A percentile compares a stretch with the other conserved stretches of the same genome.
Conservation (phyloP, 2,329 filamentous ascomycete genomes). For the Davidsoniella neocaledoniae region DNA sequence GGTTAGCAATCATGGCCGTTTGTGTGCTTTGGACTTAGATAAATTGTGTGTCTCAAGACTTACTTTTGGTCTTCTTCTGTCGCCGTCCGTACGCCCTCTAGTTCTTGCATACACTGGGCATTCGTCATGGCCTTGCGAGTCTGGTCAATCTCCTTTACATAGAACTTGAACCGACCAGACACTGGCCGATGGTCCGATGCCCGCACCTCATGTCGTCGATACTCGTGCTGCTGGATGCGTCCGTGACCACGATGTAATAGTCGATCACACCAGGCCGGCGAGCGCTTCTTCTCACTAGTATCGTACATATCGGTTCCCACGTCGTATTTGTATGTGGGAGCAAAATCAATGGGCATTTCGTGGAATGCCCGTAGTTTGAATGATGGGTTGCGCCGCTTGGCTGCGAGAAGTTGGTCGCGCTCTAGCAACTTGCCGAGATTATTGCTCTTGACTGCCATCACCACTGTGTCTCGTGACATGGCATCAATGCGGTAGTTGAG, state of each 20-base stretch:
- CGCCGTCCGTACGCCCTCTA: constrained; percentile 52
- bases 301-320: constrained; percentile 91
- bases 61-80: constrained; percentile 63
- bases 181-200: constrained; percentile 91
- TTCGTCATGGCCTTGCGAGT: constrained; percentile 48
- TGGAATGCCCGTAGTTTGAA: constrained; percentile 80
- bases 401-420: constrained; percentile 81
- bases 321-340: constrained; percentile 97
- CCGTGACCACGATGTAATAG: constrained; percentile 72
- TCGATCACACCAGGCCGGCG: constrained; percentile 92
- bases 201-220: constrained; percentile 72
- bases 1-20: not conserved
- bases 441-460: constrained; percentile 63
- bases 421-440: constrained; percentile 80
- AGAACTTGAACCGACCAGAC: constrained; percentile 65
- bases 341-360: constrained; percentile 81
- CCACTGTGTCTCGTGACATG: constrained; percentile 84
- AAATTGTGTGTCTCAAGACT: constrained; percentile 21
- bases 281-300: constrained; percentile 81
- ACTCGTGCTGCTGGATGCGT: constrained; percentile 73
- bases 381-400: constrained; percentile 71
- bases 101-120: constrained; percentile 58
- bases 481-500: constrained; percentile 97
- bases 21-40: too few relatives aligned
- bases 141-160: constrained; percentile 65